Evolutionary conservation across 2,329 filamentous ascomycete species (phyloP).

Genomic region (Rutstroemia sp.): DNA sequence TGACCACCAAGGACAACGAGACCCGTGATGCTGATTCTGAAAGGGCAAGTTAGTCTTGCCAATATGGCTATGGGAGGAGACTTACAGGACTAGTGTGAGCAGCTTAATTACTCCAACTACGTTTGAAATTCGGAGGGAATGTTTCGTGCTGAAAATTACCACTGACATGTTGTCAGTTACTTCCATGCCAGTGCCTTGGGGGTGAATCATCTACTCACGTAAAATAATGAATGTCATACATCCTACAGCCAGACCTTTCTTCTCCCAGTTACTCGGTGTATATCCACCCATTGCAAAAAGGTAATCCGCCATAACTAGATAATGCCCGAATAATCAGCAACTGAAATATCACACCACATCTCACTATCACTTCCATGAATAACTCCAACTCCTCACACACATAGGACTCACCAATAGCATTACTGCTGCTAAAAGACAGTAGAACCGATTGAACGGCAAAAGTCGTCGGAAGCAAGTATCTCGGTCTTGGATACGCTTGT

Average conservation of each 20-base stretch:
- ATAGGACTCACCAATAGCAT: conserved; percentile 41
- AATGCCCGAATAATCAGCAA: neutral
- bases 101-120: conserved; percentile 52
- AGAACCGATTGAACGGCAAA: conserved; percentile 58
- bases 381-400: no score
- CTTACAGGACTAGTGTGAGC: conserved; percentile 50
- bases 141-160: conserved; percentile 47
- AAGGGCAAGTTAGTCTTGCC: neutral
- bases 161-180: conserved; percentile 21
- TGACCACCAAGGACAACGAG: conserved; percentile 55
- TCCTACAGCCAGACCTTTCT: conserved; percentile 59
- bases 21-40: conserved; percentile 47
- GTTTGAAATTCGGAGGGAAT: conserved; percentile 49
- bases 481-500: conserved; percentile 57
- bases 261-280: conserved; percentile 50
- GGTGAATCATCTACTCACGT: conserved; percentile 33
- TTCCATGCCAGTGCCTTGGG: no score
- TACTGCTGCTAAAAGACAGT: conserved; percentile 59
- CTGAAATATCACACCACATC: neutral
- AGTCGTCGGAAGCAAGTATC: conserved; percentile 55
- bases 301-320: conserved; percentile 50
- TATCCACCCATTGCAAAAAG: conserved; percentile 49
- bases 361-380: no score
- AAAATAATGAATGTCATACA: conserved; percentile 33
- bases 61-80: conserved; percentile 4